Evolutionary conservation across 208 protist genomes (phyloP).

Genomic region (Trypanosoma avium): DNA sequence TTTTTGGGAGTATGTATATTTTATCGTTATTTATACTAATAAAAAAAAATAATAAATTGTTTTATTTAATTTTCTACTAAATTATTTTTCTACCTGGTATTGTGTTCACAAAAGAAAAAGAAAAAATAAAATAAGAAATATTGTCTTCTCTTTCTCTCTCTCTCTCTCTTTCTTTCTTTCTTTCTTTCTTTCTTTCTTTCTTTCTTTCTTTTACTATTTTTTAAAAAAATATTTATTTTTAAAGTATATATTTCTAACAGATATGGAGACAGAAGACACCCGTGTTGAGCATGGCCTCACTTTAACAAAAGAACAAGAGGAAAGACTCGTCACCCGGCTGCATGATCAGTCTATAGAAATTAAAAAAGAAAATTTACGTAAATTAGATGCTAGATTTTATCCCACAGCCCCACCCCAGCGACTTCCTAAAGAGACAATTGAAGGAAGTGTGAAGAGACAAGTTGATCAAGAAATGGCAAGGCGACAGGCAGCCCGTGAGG

Average conservation of each 20-base stretch:
- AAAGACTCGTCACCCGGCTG: constrained; percentile 59
- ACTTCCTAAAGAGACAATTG: constrained; percentile 53
- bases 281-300: not conserved
- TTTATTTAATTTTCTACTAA: too few relatives aligned
- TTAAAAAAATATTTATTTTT: too few relatives aligned
- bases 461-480: constrained; percentile 75
- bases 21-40: too few relatives aligned
- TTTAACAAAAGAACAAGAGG: constrained; percentile 57
- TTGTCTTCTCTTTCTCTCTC: not conserved
- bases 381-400: constrained; percentile 79
- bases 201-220: constrained; percentile 1
- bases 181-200: constrained; percentile 7
- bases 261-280: too few relatives aligned
- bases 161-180: constrained; percentile 3
- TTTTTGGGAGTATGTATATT: too few relatives aligned
- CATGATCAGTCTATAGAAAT: constrained; percentile 59
- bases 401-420: constrained; percentile 39
- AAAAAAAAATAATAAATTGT: too few relatives aligned
- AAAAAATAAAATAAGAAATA: too few relatives aligned
- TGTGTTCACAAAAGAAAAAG: too few relatives aligned
- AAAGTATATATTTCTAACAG: too few relatives aligned
- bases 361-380: constrained; percentile 42
- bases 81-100: too few relatives aligned
- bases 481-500: constrained; percentile 27
- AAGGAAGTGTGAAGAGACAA: constrained; percentile 73